A percentile compares a stretch with the other conserved stretches of the same genome.
These are phyloP conservation scores for Ophiostoma perfectum DNA, from an alignment of 2,329 filamentous ascomycete species.

Conservation along the genomic window DNA sequence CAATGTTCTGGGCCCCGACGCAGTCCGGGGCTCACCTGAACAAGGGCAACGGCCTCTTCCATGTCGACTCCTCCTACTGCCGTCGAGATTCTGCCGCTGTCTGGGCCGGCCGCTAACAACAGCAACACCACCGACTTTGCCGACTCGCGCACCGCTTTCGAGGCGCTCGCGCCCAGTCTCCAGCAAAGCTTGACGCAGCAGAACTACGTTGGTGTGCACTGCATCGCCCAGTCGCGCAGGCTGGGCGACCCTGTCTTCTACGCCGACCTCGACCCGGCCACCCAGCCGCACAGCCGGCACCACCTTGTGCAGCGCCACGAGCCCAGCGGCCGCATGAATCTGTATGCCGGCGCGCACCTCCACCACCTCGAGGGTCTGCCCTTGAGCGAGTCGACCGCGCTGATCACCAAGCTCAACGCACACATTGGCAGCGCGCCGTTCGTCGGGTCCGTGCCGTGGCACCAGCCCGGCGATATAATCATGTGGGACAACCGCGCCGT, in stretches of 20 bases:
- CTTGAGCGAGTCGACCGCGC: conserved; percentile 30
- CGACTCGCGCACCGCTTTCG: conserved; percentile 35
- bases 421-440: neutral
- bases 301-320: conserved; percentile 48
- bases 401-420: neutral
- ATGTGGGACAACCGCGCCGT: conserved; percentile 56
- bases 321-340: conserved; percentile 45
- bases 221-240: conserved; percentile 7
- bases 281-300: conserved; percentile 41
- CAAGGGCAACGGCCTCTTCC: neutral
- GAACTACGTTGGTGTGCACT: neutral
- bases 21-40: conserved; percentile 33
- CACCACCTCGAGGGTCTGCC: conserved; percentile 44
- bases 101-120: neutral
- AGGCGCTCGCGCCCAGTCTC: neutral
- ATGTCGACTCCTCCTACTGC: neutral
- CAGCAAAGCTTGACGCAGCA: neutral
- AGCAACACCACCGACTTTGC: conserved; percentile 18
- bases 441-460: conserved; percentile 44
- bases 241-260: conserved; percentile 35
- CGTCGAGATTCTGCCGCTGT: neutral
- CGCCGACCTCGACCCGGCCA: conserved; percentile 34
- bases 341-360: conserved; percentile 50
- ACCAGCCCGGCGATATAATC: conserved; percentile 45
- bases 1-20: conserved; percentile 38